A percentile compares a stretch with the other conserved stretches of the same genome.
phyloP scores from a whole-genome alignment of 441 rosid genomes.

The Gossypium davidsonii region DNA sequence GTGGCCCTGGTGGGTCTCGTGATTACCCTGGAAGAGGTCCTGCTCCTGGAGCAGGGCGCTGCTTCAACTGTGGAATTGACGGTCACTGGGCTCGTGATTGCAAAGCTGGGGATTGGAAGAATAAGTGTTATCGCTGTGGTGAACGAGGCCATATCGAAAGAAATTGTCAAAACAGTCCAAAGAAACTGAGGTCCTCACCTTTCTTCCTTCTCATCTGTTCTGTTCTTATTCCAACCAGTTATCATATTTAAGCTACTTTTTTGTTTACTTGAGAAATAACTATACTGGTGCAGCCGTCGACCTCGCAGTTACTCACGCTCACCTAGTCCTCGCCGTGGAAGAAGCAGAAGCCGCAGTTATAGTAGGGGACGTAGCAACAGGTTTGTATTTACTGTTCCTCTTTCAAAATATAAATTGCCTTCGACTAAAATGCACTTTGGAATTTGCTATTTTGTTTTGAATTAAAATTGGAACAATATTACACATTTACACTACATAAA shows the following conservation, averaged over 20 bases:
- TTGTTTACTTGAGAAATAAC: neutral
- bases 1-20: constrained; percentile 60
- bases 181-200: constrained; percentile 40
- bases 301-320: constrained; percentile 52
- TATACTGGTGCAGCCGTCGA: constrained; percentile 22
- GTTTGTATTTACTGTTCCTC: constrained; percentile 19
- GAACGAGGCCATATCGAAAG: constrained; percentile 71
- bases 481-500: neutral
- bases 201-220: neutral
- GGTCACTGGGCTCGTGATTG: constrained; percentile 84
- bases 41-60: constrained; percentile 69
- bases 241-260: no score
- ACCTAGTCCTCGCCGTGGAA: constrained; percentile 51
- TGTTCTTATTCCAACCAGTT: neutral
- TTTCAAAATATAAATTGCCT: neutral
- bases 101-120: constrained; percentile 80
- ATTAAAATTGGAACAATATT: neutral
- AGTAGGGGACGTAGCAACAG: constrained; percentile 54
- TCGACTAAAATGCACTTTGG: neutral
- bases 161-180: constrained; percentile 66
- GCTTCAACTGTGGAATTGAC: constrained; percentile 68
- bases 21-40: constrained; percentile 53
- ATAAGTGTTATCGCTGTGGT: constrained; percentile 73
- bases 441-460: neutral
- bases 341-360: constrained; percentile 66